Evolutionary conservation across 2,329 filamentous ascomycete species (phyloP), one percentile per base, ranked within the genome.

Genomic region (Talaromyces sp.): DNA sequence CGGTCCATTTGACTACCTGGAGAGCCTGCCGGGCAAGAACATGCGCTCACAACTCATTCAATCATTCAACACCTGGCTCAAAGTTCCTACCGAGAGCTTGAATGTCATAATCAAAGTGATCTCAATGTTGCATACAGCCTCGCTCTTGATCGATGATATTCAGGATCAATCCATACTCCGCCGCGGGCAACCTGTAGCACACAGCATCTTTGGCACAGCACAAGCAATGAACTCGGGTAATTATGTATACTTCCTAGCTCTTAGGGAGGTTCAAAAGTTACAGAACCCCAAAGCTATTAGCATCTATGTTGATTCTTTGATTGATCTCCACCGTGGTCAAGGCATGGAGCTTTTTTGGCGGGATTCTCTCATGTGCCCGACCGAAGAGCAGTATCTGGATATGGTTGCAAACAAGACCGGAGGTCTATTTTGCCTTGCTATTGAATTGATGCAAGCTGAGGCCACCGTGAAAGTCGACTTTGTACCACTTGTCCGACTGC

Each of bases 211-310:
- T 67, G 81, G 81, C 7, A 70, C 71, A 1, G 71, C 78, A 2
- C 80, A 80, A 64, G 80, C 80, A 3, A 80, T 83, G 68, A 83
- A 83, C 70, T 76, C 74, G n/a, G 80, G 79, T 8, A 82, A 80
- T 66, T 80, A 76, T 64, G 70, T 77, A 13, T 80, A 79, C 60
- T 77, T 82, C 52, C 68, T 76, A 14, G 75, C 76, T 9, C 68
- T 77, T 59, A 69, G 74, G 35, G 73, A 78, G 43, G 67, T 77
- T 2, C 67, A 72, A 10, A 68, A 74, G 22, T 70, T 80, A 0
- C 67, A 69, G 1, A 75, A 73, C 49, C 70, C 71, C 7, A 65
- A 71, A 41, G 76, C 74, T 13, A 73, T 76, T 39, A 68, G 73
- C 14, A 75, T 80, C 11, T 78, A 76, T 66, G 37, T 64, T 39